Conservation (phyloP, 352 stramenopile species). For the Aphanomyces invadans region DNA sequence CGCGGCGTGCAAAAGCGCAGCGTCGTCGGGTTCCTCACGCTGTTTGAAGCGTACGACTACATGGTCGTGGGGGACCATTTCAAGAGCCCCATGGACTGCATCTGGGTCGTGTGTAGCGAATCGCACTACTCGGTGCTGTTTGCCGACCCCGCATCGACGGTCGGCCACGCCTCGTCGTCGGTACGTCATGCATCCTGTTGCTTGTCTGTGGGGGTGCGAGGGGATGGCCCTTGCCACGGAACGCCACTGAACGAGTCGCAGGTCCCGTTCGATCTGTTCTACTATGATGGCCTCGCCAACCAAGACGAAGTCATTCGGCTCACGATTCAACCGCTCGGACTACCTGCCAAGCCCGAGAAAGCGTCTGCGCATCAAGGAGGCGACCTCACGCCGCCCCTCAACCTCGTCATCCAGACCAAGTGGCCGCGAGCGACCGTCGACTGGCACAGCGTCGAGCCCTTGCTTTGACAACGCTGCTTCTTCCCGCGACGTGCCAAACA, state of each 20-base stretch:
- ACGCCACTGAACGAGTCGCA: no score
- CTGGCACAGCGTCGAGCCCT: conserved; percentile 83
- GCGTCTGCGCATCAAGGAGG: conserved; percentile 40
- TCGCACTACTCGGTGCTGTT: conserved; percentile 91
- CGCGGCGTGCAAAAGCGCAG: conserved; percentile 24
- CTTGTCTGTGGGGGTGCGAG: no score
- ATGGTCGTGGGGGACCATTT: conserved; percentile 70
- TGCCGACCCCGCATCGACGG: conserved; percentile 27
- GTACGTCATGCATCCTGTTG: no score
- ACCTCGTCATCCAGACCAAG: conserved; percentile 86
- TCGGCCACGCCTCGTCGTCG: not conserved
- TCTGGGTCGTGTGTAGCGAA: conserved; percentile 90
- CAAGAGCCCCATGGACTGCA: conserved; percentile 63
- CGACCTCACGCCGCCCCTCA: conserved; percentile 67
- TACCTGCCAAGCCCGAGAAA: conserved; percentile 28
- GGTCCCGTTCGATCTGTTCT: conserved; percentile 79
- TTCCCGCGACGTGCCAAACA: no score
- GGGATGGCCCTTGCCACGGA: no score
- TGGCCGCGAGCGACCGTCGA: conserved; percentile 69
- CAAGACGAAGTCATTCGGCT: conserved; percentile 81
- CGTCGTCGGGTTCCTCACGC: conserved; percentile 81
- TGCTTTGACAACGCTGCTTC: conserved; percentile 75
- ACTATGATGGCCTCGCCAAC: conserved; percentile 83
- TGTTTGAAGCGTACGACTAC: conserved; percentile 89
- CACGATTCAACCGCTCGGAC: conserved; percentile 32